These are phyloP conservation scores for Drechslera avenae DNA, from an alignment of 2,329 filamentous ascomycete species.

Conservation along the genomic window DNA sequence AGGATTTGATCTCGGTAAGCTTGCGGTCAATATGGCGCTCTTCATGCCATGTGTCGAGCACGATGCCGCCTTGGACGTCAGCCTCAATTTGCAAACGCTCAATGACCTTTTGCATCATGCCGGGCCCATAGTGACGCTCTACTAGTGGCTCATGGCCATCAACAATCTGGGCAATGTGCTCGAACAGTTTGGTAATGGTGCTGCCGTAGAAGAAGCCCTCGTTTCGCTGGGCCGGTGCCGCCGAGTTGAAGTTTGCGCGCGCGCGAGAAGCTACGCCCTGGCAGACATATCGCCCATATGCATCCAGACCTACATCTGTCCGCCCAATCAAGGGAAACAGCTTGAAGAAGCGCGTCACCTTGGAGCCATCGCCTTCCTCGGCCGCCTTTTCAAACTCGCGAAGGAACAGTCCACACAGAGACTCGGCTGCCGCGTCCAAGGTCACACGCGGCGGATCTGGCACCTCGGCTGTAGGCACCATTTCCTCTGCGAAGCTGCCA, in stretches of 20 bases:
- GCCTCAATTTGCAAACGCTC: slow-evolving; percentile 92
- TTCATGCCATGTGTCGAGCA: slow-evolving; percentile 94
- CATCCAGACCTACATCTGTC: slow-evolving; percentile 86
- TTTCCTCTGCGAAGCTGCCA: slow-evolving; percentile 85
- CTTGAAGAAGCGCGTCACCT: slow-evolving; percentile 97
- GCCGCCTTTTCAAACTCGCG: slow-evolving; percentile 94
- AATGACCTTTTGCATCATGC: slow-evolving; percentile 94
- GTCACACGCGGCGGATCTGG: slow-evolving; percentile 89
- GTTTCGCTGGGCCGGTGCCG: slow-evolving; percentile 63
- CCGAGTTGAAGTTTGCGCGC: slow-evolving; percentile 76
- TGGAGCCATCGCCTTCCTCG: slow-evolving; percentile 81
- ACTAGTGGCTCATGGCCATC: slow-evolving; percentile 90
- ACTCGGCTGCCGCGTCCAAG: slow-evolving; percentile 84
- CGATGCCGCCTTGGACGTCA: slow-evolving; percentile 93
- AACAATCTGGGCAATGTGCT: slow-evolving; percentile 96
- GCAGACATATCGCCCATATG: slow-evolving; percentile 95
- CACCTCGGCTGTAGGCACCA: slow-evolving; percentile 94
- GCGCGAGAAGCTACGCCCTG: slow-evolving; percentile 88
- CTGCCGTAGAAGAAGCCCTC: slow-evolving; percentile 92
- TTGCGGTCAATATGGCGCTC: slow-evolving; percentile 83
- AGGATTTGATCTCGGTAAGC: slow-evolving; percentile 94
- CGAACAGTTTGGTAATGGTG: slow-evolving; percentile 88
- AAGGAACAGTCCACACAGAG: slow-evolving; percentile 85
- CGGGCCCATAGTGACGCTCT: slow-evolving; percentile 88
- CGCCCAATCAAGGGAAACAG: slow-evolving; percentile 92